These are phyloP conservation scores for Phytophthora capsici DNA, from an alignment of 352 stramenopile genomes.

Conservation along the genomic window DNA sequence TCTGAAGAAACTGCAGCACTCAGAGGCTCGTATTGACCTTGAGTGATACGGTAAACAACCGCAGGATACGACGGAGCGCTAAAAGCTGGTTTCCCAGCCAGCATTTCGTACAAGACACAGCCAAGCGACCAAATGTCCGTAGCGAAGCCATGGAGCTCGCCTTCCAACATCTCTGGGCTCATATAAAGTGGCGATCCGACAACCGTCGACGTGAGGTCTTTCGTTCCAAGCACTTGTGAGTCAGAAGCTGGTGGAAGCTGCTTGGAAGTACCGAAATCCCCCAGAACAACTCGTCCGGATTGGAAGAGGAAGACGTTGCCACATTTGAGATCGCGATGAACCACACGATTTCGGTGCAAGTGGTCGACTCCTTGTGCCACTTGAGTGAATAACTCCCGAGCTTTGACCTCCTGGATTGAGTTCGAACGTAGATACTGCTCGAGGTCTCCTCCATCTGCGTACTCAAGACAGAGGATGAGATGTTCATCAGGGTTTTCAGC, in stretches of 20 bases:
- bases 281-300: constrained; percentile 45
- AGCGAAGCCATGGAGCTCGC: constrained; percentile 59
- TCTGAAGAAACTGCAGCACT: constrained; percentile 19
- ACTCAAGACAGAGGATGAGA: constrained; percentile 72
- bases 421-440: constrained; percentile 39
- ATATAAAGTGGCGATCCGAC: constrained; percentile 82
- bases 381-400: constrained; percentile 48
- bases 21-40: constrained; percentile 42
- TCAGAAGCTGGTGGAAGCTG: constrained; percentile 23
- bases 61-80: constrained; percentile 48
- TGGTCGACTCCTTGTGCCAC: constrained; percentile 89
- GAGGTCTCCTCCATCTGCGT: constrained; percentile 67
- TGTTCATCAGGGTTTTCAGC: constrained; percentile 8
- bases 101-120: constrained; percentile 81
- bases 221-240: constrained; percentile 3
- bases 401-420: constrained; percentile 12
- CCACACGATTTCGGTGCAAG: constrained; percentile 57
- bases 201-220: constrained; percentile 47
- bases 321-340: constrained; percentile 87
- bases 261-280: constrained; percentile 78
- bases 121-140: constrained; percentile 86
- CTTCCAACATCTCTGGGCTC: constrained; percentile 42
- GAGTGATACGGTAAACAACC: constrained; percentile 55
- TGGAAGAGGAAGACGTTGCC: neutral
- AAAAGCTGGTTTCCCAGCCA: constrained; percentile 71